These are phyloP conservation scores for Neofusicoccum ribis DNA, from an alignment of 2,329 filamentous ascomycete genomes.

Conservation along the genomic window DNA sequence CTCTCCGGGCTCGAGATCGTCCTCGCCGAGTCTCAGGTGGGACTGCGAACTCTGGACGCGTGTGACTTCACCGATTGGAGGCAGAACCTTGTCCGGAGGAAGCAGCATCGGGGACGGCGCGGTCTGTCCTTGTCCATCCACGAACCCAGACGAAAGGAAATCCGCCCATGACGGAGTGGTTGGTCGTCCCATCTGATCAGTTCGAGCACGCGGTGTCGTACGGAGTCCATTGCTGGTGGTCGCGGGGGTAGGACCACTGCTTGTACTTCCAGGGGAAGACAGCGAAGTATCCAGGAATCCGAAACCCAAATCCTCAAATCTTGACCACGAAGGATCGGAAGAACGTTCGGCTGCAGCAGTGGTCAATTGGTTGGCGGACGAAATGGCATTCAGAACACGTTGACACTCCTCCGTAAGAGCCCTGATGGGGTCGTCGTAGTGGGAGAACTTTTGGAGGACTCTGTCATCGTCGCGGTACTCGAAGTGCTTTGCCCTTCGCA, in stretches of 20 bases:
- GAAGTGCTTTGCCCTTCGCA: constrained; percentile 90
- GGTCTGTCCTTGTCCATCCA: constrained; percentile 69
- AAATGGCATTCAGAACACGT: constrained; percentile 85
- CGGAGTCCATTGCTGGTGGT: constrained; percentile 52
- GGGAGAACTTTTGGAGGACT: constrained; percentile 81
- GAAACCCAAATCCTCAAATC: constrained; percentile 94
- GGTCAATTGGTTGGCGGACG: constrained; percentile 82
- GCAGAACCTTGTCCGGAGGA: constrained; percentile 89
- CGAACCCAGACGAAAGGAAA: constrained; percentile 90
- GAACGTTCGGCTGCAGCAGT: constrained; percentile 49
- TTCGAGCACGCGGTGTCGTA: constrained; percentile 66
- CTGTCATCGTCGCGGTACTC: constrained; percentile 88
- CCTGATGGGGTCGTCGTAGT: constrained; percentile 83
- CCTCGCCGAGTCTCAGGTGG: constrained; percentile 61
- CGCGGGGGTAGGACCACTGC: constrained; percentile 27
- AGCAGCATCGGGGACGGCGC: constrained; percentile 69
- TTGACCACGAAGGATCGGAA: constrained; percentile 86
- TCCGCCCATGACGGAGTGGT: constrained; percentile 98
- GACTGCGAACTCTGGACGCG: constrained; percentile 86
- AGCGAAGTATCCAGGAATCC: constrained; percentile 66
- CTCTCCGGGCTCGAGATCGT: constrained; percentile 83
- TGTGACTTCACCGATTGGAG: constrained; percentile 68
- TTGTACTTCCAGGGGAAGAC: constrained; percentile 24
- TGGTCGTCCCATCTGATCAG: constrained; percentile 70
- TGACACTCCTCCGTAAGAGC: constrained; percentile 92